Conservation (phyloP, 129 eudicot species). For the Centaurea solstitialis region DNA sequence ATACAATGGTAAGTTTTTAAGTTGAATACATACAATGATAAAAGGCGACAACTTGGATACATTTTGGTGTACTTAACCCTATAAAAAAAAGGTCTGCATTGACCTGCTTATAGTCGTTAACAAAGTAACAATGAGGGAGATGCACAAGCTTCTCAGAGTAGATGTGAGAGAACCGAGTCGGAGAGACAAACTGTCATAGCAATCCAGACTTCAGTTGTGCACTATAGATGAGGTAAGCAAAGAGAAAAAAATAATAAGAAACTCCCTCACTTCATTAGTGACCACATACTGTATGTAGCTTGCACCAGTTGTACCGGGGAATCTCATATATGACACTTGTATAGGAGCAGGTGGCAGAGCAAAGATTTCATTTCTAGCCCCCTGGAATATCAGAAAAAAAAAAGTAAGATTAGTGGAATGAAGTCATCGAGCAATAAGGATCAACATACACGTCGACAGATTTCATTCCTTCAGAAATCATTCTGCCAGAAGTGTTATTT, state of each 20-base stretch:
- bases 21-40: too few species aligned
- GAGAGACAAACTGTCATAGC: constrained; percentile 85
- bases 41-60: too few species aligned
- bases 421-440: not conserved
- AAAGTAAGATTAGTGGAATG: constrained; percentile 1
- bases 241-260: not conserved
- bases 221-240: not conserved
- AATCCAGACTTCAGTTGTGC: not conserved
- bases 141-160: constrained; percentile 97
- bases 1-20: too few species aligned
- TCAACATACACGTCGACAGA: too few species aligned
- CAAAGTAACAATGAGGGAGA: constrained; percentile 97
- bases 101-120: constrained; percentile 94
- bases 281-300: constrained; percentile 85
- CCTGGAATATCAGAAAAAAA: constrained; percentile 44
- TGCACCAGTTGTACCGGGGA: constrained; percentile 98
- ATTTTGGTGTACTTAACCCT: too few species aligned
- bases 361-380: constrained; percentile 97
- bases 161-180: constrained; percentile 65
- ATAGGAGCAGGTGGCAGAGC: constrained; percentile 98
- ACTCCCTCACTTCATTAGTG: constrained; percentile 77
- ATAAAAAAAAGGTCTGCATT: not conserved
- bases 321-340: constrained; percentile 98
- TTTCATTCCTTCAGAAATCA: too few species aligned
- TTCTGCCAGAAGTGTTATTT: too few species aligned